Conservation (phyloP, 179 eudicot species). For the Carnegiea gigantea region DNA sequence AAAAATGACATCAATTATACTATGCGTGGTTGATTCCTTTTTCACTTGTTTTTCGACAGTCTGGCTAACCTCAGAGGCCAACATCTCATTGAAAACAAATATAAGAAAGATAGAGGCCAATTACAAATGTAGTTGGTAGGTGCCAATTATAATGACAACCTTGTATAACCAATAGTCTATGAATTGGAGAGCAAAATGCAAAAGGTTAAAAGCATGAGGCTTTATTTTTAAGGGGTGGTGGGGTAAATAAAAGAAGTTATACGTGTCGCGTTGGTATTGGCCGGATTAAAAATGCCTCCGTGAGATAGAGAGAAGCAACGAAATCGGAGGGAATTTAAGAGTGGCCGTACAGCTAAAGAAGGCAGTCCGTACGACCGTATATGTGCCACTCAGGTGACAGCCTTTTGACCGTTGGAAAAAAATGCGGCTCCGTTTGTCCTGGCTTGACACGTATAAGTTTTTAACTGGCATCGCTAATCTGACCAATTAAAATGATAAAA, state of each 20-base stretch:
- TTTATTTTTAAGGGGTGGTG: background rate
- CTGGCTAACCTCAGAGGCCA: background rate
- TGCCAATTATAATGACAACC: background rate
- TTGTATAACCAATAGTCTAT: background rate
- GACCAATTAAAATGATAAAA: background rate
- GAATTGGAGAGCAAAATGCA: background rate
- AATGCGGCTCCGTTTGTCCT: conserved; percentile 20
- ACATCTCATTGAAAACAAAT: background rate
- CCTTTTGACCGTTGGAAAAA: conserved; percentile 26
- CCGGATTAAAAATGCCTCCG: background rate
- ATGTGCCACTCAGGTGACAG: conserved; percentile 25
- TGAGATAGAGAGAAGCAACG: background rate
- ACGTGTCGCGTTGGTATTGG: conserved; percentile 5
- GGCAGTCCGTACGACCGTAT: conserved; percentile 18
- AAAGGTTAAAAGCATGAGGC: background rate
- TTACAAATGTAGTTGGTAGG: no score
- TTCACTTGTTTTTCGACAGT: background rate
- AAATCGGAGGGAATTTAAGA: background rate
- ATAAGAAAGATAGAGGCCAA: background rate
- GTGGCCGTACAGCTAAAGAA: conserved; percentile 8
- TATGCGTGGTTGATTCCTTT: background rate
- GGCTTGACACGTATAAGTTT: background rate
- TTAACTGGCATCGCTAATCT: background rate
- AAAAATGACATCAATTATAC: background rate
- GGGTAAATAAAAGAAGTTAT: background rate